These are phyloP conservation scores for Mallotus nudiflorus DNA, from an alignment of 345 rosid species.

Conservation along the genomic window DNA sequence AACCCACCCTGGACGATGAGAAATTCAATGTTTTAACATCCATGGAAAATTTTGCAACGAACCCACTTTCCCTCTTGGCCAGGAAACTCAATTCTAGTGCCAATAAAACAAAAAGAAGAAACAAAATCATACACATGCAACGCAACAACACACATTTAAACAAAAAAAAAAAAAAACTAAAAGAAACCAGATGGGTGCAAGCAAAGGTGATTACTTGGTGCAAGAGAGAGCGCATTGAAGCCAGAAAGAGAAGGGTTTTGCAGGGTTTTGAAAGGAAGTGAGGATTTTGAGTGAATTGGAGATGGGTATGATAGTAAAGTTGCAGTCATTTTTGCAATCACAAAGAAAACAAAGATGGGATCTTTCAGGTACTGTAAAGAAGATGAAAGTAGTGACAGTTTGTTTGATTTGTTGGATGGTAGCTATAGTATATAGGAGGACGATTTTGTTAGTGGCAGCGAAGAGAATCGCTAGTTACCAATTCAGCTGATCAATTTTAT, in stretches of 20 bases:
- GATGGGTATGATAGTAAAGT: conserved; percentile 15
- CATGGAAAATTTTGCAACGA: conserved; percentile 44
- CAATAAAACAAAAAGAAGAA: not conserved
- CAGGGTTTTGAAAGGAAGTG: conserved; percentile 18
- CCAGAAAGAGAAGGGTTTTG: not conserved
- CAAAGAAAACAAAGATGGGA: no score
- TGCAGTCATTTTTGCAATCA: conserved; percentile 8
- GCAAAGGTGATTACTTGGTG: conserved; percentile 22
- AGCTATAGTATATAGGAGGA: no score
- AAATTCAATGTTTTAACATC: conserved; percentile 38
- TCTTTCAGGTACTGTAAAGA: not conserved
- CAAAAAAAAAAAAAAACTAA: not conserved
- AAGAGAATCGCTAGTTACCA: no score
- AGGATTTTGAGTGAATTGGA: conserved; percentile 21
- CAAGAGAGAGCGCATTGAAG: not conserved
- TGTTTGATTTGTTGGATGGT: no score
- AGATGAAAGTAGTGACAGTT: not conserved
- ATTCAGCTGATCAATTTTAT: no score
- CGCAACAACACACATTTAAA: not conserved
- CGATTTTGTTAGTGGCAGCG: no score
- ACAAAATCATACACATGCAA: not conserved
- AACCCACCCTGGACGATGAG: conserved; percentile 20
- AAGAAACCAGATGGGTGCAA: not conserved
- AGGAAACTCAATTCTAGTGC: conserved; percentile 40
- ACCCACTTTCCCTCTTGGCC: conserved; percentile 39